A percentile compares a stretch with the other conserved stretches of the same genome.
Conservation (phyloP, 225 moss, liverwort and hornwort genomes). For the Ulota crispa region DNA sequence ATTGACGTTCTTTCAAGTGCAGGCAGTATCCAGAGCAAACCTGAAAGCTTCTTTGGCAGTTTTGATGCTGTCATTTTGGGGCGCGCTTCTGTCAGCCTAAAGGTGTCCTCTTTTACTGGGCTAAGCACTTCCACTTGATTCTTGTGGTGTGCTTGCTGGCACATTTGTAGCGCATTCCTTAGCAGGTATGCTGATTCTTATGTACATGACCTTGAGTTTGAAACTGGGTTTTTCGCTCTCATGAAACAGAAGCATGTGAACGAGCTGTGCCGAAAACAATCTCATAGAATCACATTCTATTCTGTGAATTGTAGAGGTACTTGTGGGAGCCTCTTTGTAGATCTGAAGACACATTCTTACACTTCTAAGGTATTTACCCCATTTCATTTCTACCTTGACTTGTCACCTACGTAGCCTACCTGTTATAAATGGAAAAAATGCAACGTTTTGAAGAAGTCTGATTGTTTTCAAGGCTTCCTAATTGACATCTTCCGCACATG, state of each 20-base stretch:
- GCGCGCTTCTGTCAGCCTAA: conserved; percentile 57
- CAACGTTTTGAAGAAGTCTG: neutral
- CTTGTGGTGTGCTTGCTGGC: neutral
- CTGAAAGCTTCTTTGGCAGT: conserved; percentile 65
- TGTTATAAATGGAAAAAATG: neutral
- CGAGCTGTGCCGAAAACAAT: conserved; percentile 80
- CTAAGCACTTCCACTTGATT: conserved; percentile 1
- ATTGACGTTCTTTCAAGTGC: conserved; percentile 26
- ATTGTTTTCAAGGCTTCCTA: neutral
- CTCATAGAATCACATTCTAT: conserved; percentile 85
- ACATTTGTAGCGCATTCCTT: conserved; percentile 10
- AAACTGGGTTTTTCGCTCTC: conserved; percentile 4
- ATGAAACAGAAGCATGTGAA: conserved; percentile 81
- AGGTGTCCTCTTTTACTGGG: conserved; percentile 43
- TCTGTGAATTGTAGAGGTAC: conserved; percentile 79
- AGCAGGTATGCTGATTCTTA: neutral
- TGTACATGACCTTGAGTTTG: neutral
- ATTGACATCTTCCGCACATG: neutral
- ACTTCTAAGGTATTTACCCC: conserved; percentile 66
- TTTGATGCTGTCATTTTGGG: conserved; percentile 94
- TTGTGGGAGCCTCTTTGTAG: conserved; percentile 85
- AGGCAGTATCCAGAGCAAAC: conserved; percentile 77
- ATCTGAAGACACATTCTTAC: conserved; percentile 71
- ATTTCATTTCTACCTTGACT: conserved; percentile 8
- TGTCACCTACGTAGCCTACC: neutral